phyloP scores from a whole-genome alignment of 1,139 yeast species.

The Suhomyces bribrorum region DNA sequence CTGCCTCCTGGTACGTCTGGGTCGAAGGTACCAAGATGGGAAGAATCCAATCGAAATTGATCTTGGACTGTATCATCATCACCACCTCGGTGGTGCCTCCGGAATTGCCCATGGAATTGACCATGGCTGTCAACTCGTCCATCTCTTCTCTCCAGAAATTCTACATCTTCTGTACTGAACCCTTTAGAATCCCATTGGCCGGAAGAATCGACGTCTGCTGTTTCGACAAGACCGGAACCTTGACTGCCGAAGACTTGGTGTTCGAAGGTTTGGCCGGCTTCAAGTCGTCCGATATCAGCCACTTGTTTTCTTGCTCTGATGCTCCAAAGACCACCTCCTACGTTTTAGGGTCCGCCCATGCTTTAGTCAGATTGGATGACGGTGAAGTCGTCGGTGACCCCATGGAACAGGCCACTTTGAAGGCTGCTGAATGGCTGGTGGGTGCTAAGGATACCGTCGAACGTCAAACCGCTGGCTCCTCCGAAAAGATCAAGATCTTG shows the following conservation, averaged over 20 bases:
- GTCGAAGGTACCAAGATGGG: conserved; percentile 96
- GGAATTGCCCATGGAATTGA: conserved; percentile 97
- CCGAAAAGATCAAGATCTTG: conserved; percentile 65
- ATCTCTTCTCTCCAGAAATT: conserved; percentile 83
- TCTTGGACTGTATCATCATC: conserved; percentile 92
- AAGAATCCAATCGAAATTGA: conserved; percentile 88
- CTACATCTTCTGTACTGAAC: conserved; percentile 96
- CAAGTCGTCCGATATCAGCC: conserved; percentile 52
- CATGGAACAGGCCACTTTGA: conserved; percentile 95
- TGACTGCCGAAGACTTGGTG: conserved; percentile 94
- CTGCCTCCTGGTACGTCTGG: conserved; percentile 99
- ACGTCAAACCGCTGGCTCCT: conserved; percentile 38
- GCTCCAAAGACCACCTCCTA: conserved; percentile 67
- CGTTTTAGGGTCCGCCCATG: conserved; percentile 94
- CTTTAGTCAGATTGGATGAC: conserved; percentile 87
- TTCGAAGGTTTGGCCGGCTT: conserved; percentile 97
- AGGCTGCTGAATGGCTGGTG: conserved; percentile 84
- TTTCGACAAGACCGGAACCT: conserved; percentile 97
- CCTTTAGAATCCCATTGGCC: conserved; percentile 96
- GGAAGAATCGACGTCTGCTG: conserved; percentile 98
- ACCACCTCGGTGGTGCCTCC: conserved; percentile 99
- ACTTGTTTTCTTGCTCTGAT: conserved; percentile 56
- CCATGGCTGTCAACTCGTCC: conserved; percentile 95
- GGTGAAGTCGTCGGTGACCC: conserved; percentile 99
- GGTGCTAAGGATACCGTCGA: conserved; percentile 70